Percentiles rank a stretch among this genome's conserved stretches.
These are phyloP conservation scores for Lachnellula cervina DNA, from an alignment of 2,329 filamentous ascomycete species.

Conservation along the genomic window DNA sequence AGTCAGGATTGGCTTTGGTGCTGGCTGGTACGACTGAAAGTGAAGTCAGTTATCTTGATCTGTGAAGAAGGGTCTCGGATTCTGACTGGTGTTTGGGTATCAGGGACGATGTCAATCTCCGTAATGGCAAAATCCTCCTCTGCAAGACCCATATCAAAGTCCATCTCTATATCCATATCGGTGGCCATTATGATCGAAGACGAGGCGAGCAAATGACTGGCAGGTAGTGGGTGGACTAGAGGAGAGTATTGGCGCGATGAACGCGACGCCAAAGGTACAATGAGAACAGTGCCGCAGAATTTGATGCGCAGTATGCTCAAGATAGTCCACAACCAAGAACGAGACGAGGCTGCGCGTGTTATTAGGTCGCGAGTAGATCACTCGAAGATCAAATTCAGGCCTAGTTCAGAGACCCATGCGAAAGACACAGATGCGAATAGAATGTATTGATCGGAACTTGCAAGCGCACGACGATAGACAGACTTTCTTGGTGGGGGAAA, in stretches of 20 bases:
- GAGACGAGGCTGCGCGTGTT: too few species aligned
- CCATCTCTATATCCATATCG: slow-evolving; percentile 72
- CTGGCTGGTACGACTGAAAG: slow-evolving; percentile 15
- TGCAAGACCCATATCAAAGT: slow-evolving; percentile 58
- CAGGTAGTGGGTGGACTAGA: not conserved
- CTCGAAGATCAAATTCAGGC: too few species aligned
- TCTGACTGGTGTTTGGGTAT: slow-evolving; percentile 8
- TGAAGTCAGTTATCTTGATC: slow-evolving; percentile 10
- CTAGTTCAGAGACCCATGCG: too few species aligned
- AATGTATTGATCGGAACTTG: too few species aligned
- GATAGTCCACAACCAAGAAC: not conserved
- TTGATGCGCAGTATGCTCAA: not conserved
- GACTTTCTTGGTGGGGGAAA: too few species aligned
- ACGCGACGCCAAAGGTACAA: not conserved
- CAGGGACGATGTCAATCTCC: slow-evolving; percentile 20
- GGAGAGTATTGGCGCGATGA: not conserved
- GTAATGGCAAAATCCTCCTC: slow-evolving; percentile 31
- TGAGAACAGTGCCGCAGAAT: not conserved
- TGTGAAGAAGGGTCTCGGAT: not conserved
- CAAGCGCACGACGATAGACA: too few species aligned
- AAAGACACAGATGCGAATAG: too few species aligned
- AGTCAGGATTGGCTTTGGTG: slow-evolving; percentile 18
- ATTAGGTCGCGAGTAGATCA: too few species aligned
- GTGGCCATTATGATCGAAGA: slow-evolving; percentile 22
- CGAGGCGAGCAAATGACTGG: not conserved